Base-by-base conservation (phyloP, 768 basidiomycete genomes). In the Auricularia cornea region DNA sequence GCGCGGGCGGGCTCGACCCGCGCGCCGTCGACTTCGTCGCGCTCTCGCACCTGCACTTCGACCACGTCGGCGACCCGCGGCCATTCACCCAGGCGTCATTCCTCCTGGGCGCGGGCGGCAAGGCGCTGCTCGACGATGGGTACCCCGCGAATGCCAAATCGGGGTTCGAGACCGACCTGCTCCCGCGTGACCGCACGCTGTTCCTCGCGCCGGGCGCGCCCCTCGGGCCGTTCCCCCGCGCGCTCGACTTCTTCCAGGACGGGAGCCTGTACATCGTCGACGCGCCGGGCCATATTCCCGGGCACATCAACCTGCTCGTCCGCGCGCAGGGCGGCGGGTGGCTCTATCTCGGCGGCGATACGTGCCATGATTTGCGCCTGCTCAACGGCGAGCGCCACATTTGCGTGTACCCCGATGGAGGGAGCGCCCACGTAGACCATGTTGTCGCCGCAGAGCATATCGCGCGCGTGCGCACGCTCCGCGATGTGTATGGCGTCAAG, bases 241-340 rank as follows among this genome's bases (percentile, higher is more conserved):
- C 81, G 3, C 67, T 80, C 23, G 83, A 87, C 72, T 80, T 78
- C 67, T 84, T 80, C 66, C 78, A 78, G 23, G 85, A 88, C 65
- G 85, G 84, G 6, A 83, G 81, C 66, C 68, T 84, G 38, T 86
- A 83, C 66, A 76, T 87, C 65, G 68, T 86, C 63, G 81, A 86
- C 66, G 78, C 84, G 1, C 78, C 84, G 1, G 84, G 85, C 0
- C 85, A 87, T 68, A 68, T 84, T 32, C 70, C 73, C 1, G 85
- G 86, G 0, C 84, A 87, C 62, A 66, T 85, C 63, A 84, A 81
- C 64, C 64, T 81, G 38, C 77, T 85, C 12, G 82, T 76, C 5
- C 82, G 85, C 57, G 84, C 83, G 3, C 10, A 32, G 4, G 62
- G 77, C 1, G 76, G 79, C 23, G 83, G 82, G 12, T 86, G 85